A percentile compares a stretch with the other conserved stretches of the same genome.
Conservation (phyloP, 139 green algal species). For the Raphidocelis subcapitata region DNA sequence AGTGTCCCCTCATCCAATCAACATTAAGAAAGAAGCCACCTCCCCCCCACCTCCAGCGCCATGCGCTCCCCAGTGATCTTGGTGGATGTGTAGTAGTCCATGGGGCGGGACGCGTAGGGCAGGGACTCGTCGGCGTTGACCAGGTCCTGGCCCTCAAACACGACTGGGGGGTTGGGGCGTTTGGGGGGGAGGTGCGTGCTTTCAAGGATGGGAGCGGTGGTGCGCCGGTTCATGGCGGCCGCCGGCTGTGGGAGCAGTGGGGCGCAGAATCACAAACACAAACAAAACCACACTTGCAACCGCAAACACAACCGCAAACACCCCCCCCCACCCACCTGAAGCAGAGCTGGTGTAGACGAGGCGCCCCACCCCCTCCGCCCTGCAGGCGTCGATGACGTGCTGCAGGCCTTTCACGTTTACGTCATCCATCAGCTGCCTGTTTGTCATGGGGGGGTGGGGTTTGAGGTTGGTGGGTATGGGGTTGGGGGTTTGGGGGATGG, state of each 20-base stretch:
- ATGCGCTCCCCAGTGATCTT: constrained; percentile 71
- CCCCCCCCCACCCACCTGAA: constrained; percentile 28
- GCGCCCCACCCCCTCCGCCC: constrained; percentile 36
- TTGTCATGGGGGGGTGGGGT: no score
- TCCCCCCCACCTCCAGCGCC: constrained; percentile 51
- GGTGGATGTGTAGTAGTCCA: constrained; percentile 90
- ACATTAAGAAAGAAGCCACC: no score
- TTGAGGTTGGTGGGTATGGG: no score
- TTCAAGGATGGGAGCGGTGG: no score
- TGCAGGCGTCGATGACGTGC: constrained; percentile 78
- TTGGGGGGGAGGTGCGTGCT: background rate
- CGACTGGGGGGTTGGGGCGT: constrained; percentile 45
- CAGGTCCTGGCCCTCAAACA: constrained; percentile 83
- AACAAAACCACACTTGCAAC: background rate
- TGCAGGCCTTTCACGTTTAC: constrained; percentile 87
- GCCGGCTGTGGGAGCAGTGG: no score
- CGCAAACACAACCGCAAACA: background rate
- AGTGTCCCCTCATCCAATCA: no score
- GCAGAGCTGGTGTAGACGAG: constrained; percentile 82
- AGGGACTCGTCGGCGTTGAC: constrained; percentile 60
- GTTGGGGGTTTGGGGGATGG: no score
- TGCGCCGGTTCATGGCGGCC: no score
- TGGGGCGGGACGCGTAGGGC: constrained; percentile 67
- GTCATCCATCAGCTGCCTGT: constrained; percentile 66
- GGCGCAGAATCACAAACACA: no score